phyloP scores from a whole-genome alignment of 208 protist species.

The Trypanosoma cruzi region DNA sequence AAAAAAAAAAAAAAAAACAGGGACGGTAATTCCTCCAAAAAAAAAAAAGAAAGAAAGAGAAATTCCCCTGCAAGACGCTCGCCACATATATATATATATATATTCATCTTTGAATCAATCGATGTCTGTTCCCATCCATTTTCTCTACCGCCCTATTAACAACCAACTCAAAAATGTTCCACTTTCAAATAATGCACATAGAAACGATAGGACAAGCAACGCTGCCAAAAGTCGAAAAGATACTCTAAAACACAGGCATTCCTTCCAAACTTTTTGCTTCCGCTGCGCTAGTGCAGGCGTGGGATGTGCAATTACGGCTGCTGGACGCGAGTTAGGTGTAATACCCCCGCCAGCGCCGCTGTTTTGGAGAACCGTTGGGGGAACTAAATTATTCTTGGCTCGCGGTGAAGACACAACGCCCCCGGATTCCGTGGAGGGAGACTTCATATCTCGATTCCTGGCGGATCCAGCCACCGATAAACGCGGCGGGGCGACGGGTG shows the following conservation, averaged over 20 bases:
- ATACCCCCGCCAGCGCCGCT: too few species aligned
- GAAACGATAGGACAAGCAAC: conserved; percentile 55
- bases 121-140: neutral
- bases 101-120: too few species aligned
- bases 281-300: neutral
- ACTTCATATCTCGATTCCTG: neutral
- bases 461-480: neutral
- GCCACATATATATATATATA: too few species aligned
- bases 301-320: neutral
- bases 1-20: too few species aligned
- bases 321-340: too few species aligned
- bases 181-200: conserved; percentile 67
- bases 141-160: conserved; percentile 37
- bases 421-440: too few species aligned
- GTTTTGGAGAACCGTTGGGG: neutral
- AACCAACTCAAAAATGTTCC: conserved; percentile 54
- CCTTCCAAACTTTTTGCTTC: conserved; percentile 22
- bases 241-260: conserved; percentile 50
- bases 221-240: conserved; percentile 38
- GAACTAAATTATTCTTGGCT: neutral
- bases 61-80: too few species aligned
- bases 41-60: too few species aligned
- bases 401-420: neutral
- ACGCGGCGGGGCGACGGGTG: neutral
- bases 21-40: too few species aligned